Evolutionary conservation across 1,284 basidiomycete species (phyloP), one percentile per base, ranked within the genome.

Genomic region (Sphagnurus paluster): DNA sequence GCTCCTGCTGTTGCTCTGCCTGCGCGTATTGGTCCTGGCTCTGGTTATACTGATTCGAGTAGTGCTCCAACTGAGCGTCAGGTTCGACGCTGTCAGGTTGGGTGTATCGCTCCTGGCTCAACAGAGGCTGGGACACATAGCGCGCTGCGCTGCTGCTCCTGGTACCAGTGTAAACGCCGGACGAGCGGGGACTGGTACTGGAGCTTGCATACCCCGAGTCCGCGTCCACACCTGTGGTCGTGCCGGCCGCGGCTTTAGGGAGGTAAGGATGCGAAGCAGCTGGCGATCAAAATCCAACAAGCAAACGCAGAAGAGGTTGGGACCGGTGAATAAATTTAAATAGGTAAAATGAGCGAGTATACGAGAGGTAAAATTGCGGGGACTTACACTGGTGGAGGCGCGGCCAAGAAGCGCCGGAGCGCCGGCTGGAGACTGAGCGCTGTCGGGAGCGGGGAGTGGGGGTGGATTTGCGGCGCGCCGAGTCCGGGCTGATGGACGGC

Each of bases 251-350:
- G 45, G 48, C 50, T 47, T 57, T 61, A 28, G 54, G 54, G 17
- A 56, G 51, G 46, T 63, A 63, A 10, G 61, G 55, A 35, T 59
- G 58, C 5, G 61, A 61, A 8, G 52, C 33, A 16, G 56, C 61
- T 63, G 37, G 19, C 10, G 25, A 39, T 25, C 23, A 4, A 5
- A 25, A 14, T 2, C n/a, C n/a, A n/a, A n/a, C n/a, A n/a, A n/a
- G n/a, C n/a, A n/a, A n/a, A n/a, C n/a, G n/a, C n/a, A n/a, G n/a
- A n/a, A n/a, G n/a, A n/a, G n/a, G n/a, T n/a, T n/a, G n/a, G n/a
- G n/a, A n/a, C n/a, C n/a, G n/a, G n/a, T n/a, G n/a, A n/a, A n/a
- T n/a, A n/a, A n/a, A n/a, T n/a, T n/a, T n/a, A n/a, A n/a, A n/a
- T n/a, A n/a, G n/a, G n/a, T n/a, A n/a, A n/a, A n/a, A n/a, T n/a